A percentile compares a stretch with the other conserved stretches of the same genome.
Conservation (phyloP, 2,329 filamentous ascomycete species). For the Colletotrichum theobromicola region DNA sequence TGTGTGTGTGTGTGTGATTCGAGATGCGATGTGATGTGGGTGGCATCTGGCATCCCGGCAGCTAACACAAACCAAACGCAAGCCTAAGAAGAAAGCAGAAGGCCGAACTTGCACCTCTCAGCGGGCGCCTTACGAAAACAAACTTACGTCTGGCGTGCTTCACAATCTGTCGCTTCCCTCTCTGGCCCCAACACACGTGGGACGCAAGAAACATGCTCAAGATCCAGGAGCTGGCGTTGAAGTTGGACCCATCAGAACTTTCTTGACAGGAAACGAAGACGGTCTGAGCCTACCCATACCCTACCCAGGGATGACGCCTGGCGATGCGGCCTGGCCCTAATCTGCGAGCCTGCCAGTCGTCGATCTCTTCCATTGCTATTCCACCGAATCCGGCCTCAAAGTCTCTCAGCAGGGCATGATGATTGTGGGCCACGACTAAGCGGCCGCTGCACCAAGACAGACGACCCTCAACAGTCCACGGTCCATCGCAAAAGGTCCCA, state of each 20-base stretch:
- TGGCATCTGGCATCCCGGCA: neutral
- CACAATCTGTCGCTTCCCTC: slow-evolving; percentile 3
- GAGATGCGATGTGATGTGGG: neutral
- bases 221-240: neutral
- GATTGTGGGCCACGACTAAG: neutral
- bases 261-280: neutral
- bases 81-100: neutral
- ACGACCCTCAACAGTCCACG: neutral
- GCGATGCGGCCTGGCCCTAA: neutral
- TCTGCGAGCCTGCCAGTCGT: neutral
- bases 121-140: slow-evolving; percentile 6
- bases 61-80: neutral
- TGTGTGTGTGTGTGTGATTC: neutral
- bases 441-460: neutral
- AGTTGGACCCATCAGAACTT: neutral
- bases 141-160: neutral
- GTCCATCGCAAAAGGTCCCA: neutral
- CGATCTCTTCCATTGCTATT: neutral
- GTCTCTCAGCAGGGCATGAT: neutral
- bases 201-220: neutral
- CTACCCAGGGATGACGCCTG: neutral
- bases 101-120: neutral
- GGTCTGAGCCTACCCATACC: neutral
- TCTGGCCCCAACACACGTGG: neutral
- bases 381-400: slow-evolving; percentile 1